Conservation (phyloP, 2,329 filamentous ascomycete species). For the Fusarium piperis region DNA sequence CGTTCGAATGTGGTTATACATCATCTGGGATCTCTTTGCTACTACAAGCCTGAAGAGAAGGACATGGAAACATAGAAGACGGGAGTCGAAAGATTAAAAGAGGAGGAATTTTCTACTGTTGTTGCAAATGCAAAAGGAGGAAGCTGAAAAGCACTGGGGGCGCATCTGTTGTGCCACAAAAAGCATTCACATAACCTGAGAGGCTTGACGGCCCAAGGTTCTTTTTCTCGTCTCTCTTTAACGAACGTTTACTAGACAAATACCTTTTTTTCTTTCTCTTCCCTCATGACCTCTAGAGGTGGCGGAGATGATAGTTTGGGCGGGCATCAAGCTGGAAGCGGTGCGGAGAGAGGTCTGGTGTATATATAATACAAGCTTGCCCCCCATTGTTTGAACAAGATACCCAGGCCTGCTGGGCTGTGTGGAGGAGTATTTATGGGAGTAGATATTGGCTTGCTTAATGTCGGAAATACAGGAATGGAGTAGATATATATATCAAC, state of each 20-base stretch:
- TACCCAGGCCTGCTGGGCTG: conserved; percentile 23
- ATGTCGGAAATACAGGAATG: not conserved
- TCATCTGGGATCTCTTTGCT: conserved; percentile 36
- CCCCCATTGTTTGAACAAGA: conserved; percentile 32
- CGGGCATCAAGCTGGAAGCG: conserved; percentile 10
- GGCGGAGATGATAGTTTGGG: conserved; percentile 17
- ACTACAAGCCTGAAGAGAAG: conserved; percentile 28
- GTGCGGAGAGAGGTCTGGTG: conserved; percentile 12
- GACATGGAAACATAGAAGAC: conserved; percentile 28
- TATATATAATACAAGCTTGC: conserved; percentile 37
- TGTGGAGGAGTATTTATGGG: not conserved
- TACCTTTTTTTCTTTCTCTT: conserved; percentile 11
- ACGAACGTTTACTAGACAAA: conserved; percentile 14
- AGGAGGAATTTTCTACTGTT: not conserved
- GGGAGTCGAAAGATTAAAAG: conserved; percentile 8
- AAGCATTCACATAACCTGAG: conserved; percentile 11
- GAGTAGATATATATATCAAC: not conserved
- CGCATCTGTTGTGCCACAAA: conserved; percentile 16
- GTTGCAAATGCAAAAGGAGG: conserved; percentile 12
- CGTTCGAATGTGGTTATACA: conserved; percentile 40
- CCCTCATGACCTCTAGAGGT: conserved; percentile 28
- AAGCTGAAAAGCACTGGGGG: conserved; percentile 17
- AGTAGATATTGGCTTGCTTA: not conserved
- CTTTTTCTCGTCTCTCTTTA: conserved; percentile 36
- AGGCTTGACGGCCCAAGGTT: conserved; percentile 30